A percentile compares a stretch with the other conserved stretches of the same genome.
phyloP scores from a whole-genome alignment of 2,329 filamentous ascomycete species.

The Apiospora marii region DNA sequence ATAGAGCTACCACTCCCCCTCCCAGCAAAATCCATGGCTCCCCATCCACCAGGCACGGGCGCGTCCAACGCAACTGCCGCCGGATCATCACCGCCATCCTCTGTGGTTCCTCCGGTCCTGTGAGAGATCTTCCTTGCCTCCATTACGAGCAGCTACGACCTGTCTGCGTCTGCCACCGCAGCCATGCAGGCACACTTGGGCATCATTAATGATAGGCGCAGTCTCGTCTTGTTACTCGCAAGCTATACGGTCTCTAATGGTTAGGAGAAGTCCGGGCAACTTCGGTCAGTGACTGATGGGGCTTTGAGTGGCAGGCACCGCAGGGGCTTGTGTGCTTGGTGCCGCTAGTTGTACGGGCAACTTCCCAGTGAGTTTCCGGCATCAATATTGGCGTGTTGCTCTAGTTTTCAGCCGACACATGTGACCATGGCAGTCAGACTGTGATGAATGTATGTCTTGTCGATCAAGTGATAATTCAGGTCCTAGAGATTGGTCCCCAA shows the following conservation, averaged over 20 bases:
- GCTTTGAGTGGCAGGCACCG: neutral
- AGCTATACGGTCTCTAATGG: neutral
- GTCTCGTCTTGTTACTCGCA: slow-evolving; percentile 11
- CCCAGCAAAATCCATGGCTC: neutral
- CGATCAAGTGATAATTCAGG: slow-evolving; percentile 12
- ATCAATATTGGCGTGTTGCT: slow-evolving; percentile 9
- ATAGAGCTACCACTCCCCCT: slow-evolving; percentile 1
- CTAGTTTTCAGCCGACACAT: neutral
- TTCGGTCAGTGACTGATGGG: slow-evolving; percentile 7
- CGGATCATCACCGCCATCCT: neutral
- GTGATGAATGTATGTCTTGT: slow-evolving; percentile 19
- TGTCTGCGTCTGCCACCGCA: neutral
- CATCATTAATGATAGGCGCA: neutral
- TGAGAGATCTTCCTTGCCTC: neutral
- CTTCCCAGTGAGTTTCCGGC: neutral
- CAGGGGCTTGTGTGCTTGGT: neutral
- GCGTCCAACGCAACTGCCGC: slow-evolving; percentile 11
- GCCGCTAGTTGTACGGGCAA: neutral
- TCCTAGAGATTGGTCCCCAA: slow-evolving; percentile 7
- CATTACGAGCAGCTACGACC: slow-evolving; percentile 1
- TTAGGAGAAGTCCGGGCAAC: slow-evolving; percentile 2
- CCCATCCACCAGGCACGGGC: slow-evolving; percentile 1
- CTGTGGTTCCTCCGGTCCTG: neutral
- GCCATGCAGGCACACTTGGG: neutral
- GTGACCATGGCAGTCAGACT: slow-evolving; percentile 12